A percentile compares a stretch with the other conserved stretches of the same genome.
phyloP scores from a whole-genome alignment of 2,329 filamentous ascomycete species.

The Colletotrichum somersetense region DNA sequence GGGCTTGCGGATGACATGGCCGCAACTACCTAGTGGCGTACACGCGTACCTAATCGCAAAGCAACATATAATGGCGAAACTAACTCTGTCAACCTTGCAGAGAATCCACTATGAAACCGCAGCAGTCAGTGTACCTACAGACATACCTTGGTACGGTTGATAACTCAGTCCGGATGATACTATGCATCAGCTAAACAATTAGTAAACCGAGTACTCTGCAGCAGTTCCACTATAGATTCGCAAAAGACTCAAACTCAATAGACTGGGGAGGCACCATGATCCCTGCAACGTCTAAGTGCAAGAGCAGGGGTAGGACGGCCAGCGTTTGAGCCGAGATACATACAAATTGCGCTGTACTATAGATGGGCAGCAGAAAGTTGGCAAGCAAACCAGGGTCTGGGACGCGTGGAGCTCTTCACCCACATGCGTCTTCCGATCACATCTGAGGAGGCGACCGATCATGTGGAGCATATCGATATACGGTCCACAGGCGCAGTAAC shows the following conservation, averaged over 20 bases:
- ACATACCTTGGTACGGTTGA: too few relatives aligned
- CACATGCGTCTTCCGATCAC: constrained; percentile 14
- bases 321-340: not conserved
- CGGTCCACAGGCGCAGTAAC: constrained; percentile 37
- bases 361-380: not conserved
- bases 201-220: too few relatives aligned
- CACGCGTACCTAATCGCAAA: too few relatives aligned
- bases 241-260: not conserved
- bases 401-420: constrained; percentile 7
- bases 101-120: constrained; percentile 25
- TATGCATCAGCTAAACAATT: too few relatives aligned
- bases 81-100: constrained; percentile 14
- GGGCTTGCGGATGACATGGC: not conserved
- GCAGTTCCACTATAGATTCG: too few relatives aligned
- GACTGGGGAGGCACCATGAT: not conserved
- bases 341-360: too few relatives aligned
- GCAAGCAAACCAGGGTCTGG: constrained; percentile 2
- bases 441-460: constrained; percentile 12
- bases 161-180: too few relatives aligned
- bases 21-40: too few relatives aligned
- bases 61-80: not conserved
- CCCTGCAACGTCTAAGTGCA: constrained; percentile 24
- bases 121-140: not conserved
- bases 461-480: constrained; percentile 1
- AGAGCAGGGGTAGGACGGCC: constrained; percentile 1